Percentiles rank a stretch among this genome's conserved stretches.
These are phyloP conservation scores for Quercus agrifolia DNA, from an alignment of 306 rosid species.

Conservation along the genomic window DNA sequence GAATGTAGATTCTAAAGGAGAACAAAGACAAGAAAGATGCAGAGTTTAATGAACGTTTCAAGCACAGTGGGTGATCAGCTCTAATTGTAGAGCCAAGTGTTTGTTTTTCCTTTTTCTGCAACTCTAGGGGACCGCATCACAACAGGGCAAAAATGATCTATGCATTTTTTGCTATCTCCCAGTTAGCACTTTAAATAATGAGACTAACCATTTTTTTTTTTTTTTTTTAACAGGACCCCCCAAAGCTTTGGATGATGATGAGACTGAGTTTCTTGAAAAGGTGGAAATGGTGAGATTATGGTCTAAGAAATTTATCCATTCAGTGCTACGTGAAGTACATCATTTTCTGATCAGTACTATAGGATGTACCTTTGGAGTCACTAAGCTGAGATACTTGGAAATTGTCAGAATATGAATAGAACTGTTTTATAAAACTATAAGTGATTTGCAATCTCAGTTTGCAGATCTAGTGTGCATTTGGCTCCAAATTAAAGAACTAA, in stretches of 20 bases:
- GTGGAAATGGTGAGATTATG: conserved; percentile 51
- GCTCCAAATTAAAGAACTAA: no score
- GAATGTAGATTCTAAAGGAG: conserved; percentile 72
- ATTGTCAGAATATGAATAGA: background rate
- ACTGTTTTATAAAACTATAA: background rate
- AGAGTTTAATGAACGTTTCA: conserved; percentile 87
- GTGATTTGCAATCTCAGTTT: background rate
- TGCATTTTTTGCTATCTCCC: background rate
- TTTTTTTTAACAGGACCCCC: conserved; percentile 70
- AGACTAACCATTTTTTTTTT: background rate
- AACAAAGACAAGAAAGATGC: conserved; percentile 89
- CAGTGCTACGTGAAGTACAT: background rate
- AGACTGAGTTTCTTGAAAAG: conserved; percentile 85
- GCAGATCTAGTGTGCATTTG: background rate
- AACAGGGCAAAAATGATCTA: background rate
- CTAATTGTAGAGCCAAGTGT: background rate
- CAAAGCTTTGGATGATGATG: conserved; percentile 94
- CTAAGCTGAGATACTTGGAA: background rate
- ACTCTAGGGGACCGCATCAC: background rate
- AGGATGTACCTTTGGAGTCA: background rate
- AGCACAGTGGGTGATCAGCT: conserved; percentile 72
- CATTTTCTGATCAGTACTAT: background rate
- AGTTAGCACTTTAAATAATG: background rate
- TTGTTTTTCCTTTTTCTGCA: background rate
- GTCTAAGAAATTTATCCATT: background rate